Evolutionary conservation across 106 monocot genomes (phyloP).

Genomic region (Cymbidium sinense): DNA sequence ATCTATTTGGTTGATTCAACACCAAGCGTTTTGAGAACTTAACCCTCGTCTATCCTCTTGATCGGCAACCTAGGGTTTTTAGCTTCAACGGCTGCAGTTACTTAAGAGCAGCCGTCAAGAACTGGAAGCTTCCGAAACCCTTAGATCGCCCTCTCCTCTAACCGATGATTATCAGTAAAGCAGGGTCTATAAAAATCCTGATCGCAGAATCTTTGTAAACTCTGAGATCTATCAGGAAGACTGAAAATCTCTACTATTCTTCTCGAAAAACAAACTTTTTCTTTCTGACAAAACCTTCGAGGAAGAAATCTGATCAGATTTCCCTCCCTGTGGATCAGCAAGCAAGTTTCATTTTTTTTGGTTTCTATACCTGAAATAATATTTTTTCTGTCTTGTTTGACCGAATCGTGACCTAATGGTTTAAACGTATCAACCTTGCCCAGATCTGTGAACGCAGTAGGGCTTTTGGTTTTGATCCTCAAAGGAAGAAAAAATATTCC

Average conservation of each 20-base stretch:
- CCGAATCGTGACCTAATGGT: not conserved
- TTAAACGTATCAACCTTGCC: not conserved
- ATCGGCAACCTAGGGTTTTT: constrained; percentile 10
- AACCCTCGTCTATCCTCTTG: not conserved
- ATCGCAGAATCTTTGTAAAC: not conserved
- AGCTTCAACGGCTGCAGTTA: constrained; percentile 4
- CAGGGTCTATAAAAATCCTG: constrained; percentile 1
- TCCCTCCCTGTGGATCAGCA: not conserved
- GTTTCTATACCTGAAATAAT: constrained; percentile 7
- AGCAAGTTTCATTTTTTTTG: not conserved
- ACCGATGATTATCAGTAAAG: constrained; percentile 1
- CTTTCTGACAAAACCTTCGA: not conserved
- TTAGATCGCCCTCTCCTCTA: not conserved
- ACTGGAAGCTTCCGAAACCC: not conserved
- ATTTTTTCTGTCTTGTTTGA: not conserved
- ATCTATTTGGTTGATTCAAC: not conserved
- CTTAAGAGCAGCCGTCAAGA: constrained; percentile 3
- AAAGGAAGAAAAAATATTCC: constrained; percentile 6
- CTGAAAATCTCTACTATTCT: not conserved
- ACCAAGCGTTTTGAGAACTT: not conserved
- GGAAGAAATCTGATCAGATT: constrained; percentile 6
- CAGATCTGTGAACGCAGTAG: constrained; percentile 7
- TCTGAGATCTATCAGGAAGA: not conserved
- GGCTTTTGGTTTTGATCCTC: constrained; percentile 7
- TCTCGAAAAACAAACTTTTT: not conserved